Conservation (phyloP, 306 rosid genomes). For the Vachellia collinsii region DNA sequence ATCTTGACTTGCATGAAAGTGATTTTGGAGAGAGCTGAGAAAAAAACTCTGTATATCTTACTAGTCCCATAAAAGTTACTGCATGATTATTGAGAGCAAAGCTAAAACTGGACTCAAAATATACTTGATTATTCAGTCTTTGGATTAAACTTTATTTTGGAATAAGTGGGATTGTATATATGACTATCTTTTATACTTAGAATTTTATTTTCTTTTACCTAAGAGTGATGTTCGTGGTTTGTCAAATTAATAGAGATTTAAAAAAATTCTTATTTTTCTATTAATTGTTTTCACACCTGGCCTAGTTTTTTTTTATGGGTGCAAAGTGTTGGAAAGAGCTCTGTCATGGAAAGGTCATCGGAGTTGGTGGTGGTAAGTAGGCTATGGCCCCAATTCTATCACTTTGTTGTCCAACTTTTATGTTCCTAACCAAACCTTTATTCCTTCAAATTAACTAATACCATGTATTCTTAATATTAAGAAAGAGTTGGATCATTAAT, state of each 20-base stretch:
- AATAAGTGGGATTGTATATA: neutral
- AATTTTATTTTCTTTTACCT: too few species aligned
- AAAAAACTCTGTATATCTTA: too few species aligned
- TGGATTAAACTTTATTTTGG: neutral
- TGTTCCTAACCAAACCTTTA: neutral
- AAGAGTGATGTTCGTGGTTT: too few species aligned
- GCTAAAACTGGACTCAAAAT: neutral
- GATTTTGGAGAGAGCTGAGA: too few species aligned
- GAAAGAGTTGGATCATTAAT: too few species aligned
- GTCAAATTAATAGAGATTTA: too few species aligned
- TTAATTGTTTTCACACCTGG: too few species aligned
- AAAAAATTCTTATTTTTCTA: neutral
- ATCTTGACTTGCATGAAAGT: too few species aligned
- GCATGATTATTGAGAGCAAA: neutral
- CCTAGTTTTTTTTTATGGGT: too few species aligned
- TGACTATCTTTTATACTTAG: too few species aligned
- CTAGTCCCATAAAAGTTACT: too few species aligned
- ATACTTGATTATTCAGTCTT: neutral
- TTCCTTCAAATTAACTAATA: neutral
- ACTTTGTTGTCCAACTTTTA: neutral
- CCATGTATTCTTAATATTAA: too few species aligned
- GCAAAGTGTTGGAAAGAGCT: neutral
- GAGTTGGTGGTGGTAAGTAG: conserved; percentile 36
- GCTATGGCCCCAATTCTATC: neutral
- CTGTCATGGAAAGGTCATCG: conserved; percentile 4